Conservation (phyloP, 495 filamentous ascomycete genomes). For the Ascobolus immersus region DNA sequence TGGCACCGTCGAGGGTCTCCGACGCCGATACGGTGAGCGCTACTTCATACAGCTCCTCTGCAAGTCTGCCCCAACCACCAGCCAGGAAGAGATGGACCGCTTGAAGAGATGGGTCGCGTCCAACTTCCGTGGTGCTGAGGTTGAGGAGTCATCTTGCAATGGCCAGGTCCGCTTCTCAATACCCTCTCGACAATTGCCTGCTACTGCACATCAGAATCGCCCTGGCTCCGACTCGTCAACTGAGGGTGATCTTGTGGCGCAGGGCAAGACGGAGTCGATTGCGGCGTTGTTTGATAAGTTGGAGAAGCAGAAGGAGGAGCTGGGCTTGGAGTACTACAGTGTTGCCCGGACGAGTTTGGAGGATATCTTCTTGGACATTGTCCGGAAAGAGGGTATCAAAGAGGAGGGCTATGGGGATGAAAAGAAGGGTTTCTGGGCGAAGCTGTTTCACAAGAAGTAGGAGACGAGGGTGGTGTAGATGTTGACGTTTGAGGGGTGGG, state of each 20-base stretch:
- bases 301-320: constrained; percentile 34
- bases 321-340: constrained; percentile 56
- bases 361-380: constrained; percentile 66
- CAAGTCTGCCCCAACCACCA: constrained; percentile 41
- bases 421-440: constrained; percentile 14
- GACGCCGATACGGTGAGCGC: constrained; percentile 32
- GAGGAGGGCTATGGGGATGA: constrained; percentile 43
- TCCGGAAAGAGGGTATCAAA: constrained; percentile 44
- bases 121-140: constrained; percentile 29
- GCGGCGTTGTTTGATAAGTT: constrained; percentile 41
- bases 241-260: not conserved
- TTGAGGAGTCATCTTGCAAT: constrained; percentile 53
- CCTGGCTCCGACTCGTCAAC: not conserved
- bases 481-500: no score
- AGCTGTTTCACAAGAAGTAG: no score
- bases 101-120: constrained; percentile 34
- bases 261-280: constrained; percentile 23
- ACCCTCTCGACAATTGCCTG: no score
- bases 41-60: constrained; percentile 52
- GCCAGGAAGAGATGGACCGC: constrained; percentile 33
- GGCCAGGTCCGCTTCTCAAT: constrained; percentile 61
- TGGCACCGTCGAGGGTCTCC: constrained; percentile 33
- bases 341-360: constrained; percentile 59
- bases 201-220: constrained; percentile 7
- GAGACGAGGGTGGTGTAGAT: no score